These are phyloP conservation scores for Posidonia australis DNA, from an alignment of 106 monocot species.

Conservation along the genomic window DNA sequence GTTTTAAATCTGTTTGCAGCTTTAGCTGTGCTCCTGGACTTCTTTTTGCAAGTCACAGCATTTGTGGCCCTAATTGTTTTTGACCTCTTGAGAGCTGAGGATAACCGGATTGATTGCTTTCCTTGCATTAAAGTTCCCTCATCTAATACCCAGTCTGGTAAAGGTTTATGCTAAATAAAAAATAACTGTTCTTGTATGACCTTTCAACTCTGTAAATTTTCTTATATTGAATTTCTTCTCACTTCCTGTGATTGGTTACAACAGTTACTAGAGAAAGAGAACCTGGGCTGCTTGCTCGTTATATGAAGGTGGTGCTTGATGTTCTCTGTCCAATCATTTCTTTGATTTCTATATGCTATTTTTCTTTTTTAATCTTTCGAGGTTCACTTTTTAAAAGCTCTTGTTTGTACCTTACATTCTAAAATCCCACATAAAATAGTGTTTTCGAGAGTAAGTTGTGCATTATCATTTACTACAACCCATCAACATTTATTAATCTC, in stretches of 20 bases:
- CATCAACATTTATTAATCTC: too few species aligned
- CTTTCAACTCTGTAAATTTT: neutral
- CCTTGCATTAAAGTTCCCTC: constrained; percentile 60
- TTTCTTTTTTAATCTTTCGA: too few species aligned
- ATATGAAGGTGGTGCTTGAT: constrained; percentile 64
- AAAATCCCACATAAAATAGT: too few species aligned
- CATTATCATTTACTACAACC: too few species aligned
- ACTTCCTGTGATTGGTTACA: neutral
- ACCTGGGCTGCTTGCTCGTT: constrained; percentile 50
- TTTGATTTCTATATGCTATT: neutral
- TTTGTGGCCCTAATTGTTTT: constrained; percentile 77
- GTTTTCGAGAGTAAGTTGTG: too few species aligned
- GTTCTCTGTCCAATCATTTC: neutral
- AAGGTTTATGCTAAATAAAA: constrained; percentile 20
- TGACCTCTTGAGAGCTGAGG: constrained; percentile 55
- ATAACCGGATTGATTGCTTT: constrained; percentile 75
- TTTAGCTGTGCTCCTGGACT: constrained; percentile 85
- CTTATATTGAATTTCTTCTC: neutral
- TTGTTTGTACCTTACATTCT: too few species aligned
- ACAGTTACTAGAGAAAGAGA: constrained; percentile 31
- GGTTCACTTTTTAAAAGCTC: too few species aligned
- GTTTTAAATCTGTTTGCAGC: constrained; percentile 1
- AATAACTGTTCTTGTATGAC: constrained; percentile 1
- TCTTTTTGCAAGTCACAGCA: constrained; percentile 84
- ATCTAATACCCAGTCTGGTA: constrained; percentile 15